Percentiles rank a stretch among this genome's conserved stretches.
phyloP scores from a whole-genome alignment of 2,329 filamentous ascomycete genomes.

The Lachnellula arida region DNA sequence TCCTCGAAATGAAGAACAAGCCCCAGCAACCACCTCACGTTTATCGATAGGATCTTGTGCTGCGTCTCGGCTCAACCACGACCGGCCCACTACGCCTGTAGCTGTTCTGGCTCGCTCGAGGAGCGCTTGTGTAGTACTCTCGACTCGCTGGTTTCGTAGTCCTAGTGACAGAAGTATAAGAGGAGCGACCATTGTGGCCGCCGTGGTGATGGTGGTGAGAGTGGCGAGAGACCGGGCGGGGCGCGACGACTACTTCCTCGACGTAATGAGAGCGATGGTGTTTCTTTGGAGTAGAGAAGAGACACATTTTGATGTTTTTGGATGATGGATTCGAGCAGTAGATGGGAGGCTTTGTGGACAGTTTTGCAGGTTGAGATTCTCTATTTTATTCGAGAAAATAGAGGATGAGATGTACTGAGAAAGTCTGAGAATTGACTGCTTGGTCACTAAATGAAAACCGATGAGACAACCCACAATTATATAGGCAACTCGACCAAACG shows the following conservation, averaged over 20 bases:
- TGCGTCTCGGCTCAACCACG: constrained; percentile 22
- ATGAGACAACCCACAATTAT: constrained; percentile 12
- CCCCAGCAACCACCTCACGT: neutral
- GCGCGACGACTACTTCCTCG: constrained; percentile 27
- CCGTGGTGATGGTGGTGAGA: constrained; percentile 19
- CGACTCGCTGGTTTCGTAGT: constrained; percentile 16
- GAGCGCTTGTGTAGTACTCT: constrained; percentile 15
- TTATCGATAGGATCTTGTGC: constrained; percentile 19
- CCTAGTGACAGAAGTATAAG: constrained; percentile 25
- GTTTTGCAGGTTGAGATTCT: neutral
- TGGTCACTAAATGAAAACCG: neutral
- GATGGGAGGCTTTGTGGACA: neutral
- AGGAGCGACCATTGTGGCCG: constrained; percentile 16
- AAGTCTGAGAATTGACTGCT: neutral
- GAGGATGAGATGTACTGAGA: neutral
- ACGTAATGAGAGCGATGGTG: constrained; percentile 22
- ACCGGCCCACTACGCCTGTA: constrained; percentile 23
- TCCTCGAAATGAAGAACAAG: neutral
- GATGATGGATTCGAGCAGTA: neutral
- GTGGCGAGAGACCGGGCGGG: constrained; percentile 24
- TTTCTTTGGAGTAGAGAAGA: constrained; percentile 20
- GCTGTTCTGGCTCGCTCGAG: constrained; percentile 24
- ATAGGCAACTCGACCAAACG: constrained; percentile 12
- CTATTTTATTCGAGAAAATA: neutral
- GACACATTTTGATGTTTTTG: constrained; percentile 20